These are phyloP conservation scores for Thymus mandschuricus DNA, from an alignment of 257 asterid genomes.

Conservation along the genomic window DNA sequence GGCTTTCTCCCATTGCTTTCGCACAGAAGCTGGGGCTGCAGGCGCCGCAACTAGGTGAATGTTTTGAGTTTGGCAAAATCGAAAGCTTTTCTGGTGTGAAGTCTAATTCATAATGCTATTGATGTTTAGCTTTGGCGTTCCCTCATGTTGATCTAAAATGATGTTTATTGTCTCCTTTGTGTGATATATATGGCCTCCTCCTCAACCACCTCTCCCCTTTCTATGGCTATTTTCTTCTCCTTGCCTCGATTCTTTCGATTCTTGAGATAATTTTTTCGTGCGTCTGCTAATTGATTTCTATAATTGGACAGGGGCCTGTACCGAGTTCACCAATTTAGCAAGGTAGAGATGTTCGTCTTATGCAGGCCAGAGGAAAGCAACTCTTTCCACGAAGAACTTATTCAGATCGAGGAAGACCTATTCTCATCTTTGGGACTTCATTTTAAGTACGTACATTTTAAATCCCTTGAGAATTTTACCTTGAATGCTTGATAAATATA, in stretches of 20 bases:
- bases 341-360: conserved; percentile 94
- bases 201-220: not conserved
- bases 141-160: not conserved
- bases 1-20: conserved; percentile 95
- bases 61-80: conserved; percentile 4
- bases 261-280: conserved; percentile 7
- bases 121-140: not conserved
- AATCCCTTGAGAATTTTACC: not conserved
- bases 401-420: conserved; percentile 78
- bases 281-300: conserved; percentile 24
- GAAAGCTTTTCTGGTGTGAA: not conserved
- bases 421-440: conserved; percentile 89
- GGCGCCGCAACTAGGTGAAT: conserved; percentile 86
- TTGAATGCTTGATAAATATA: not conserved
- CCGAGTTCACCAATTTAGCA: conserved; percentile 98
- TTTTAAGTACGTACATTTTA: conserved; percentile 60
- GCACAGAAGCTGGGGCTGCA: conserved; percentile 99
- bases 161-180: not conserved
- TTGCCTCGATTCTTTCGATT: not conserved
- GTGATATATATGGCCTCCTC: not conserved
- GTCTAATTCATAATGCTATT: not conserved
- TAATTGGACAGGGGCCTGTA: conserved; percentile 79
- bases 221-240: not conserved
- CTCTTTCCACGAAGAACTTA: conserved; percentile 74
- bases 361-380: conserved; percentile 92